These are phyloP conservation scores for Malus hybrid DNA, from an alignment of 331 rosid species.

Conservation along the genomic window DNA sequence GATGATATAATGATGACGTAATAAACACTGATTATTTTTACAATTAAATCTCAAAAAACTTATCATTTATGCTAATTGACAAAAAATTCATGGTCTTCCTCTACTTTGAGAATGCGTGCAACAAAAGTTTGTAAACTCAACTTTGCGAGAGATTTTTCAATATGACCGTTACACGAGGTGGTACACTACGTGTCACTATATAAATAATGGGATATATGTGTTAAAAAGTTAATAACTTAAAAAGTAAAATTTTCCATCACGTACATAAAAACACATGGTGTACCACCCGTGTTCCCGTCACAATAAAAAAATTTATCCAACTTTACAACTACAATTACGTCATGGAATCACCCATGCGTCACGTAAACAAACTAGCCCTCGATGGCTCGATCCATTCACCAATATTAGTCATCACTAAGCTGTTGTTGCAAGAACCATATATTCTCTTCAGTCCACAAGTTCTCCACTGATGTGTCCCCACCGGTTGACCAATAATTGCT, in stretches of 20 bases:
- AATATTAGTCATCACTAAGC: constrained; percentile 28
- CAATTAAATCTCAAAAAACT: too few species aligned
- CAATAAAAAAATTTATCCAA: neutral
- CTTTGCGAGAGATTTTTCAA: too few species aligned
- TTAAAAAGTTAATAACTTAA: too few species aligned
- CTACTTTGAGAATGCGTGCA: neutral
- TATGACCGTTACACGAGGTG: too few species aligned
- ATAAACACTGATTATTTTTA: too few species aligned
- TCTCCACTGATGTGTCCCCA: constrained; percentile 32
- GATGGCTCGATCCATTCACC: neutral
- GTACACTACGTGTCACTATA: too few species aligned
- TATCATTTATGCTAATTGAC: too few species aligned
- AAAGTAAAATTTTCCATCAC: too few species aligned
- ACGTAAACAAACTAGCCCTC: constrained; percentile 4
- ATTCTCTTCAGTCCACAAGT: constrained; percentile 68
- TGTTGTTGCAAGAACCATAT: constrained; percentile 66
- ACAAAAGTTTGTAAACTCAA: neutral
- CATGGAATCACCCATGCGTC: constrained; percentile 16
- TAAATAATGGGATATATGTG: too few species aligned
- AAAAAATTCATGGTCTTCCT: neutral
- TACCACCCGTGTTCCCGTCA: too few species aligned
- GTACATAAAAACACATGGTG: too few species aligned
- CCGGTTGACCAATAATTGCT: constrained; percentile 19
- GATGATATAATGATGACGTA: too few species aligned
- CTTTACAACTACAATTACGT: neutral